Conservation (phyloP, 2,329 filamentous ascomycete genomes). For the Cryphonectria nitschkei region DNA sequence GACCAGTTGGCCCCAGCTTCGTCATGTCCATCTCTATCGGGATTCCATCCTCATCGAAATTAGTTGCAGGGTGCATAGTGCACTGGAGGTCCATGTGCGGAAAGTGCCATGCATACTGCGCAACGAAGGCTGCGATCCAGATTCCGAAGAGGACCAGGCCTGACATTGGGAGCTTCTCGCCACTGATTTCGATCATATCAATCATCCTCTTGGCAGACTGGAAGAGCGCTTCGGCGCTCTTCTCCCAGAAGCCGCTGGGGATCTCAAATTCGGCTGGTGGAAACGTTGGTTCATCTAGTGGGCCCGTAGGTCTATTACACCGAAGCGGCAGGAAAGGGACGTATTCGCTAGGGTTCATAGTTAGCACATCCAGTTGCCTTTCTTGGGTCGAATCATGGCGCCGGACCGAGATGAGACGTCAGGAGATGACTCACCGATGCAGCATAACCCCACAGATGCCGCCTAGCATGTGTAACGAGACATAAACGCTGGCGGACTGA, state of each 20-base stretch:
- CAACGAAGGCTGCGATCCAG: constrained; percentile 68
- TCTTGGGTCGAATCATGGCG: neutral
- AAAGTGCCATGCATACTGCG: constrained; percentile 69
- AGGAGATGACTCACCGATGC: constrained; percentile 47
- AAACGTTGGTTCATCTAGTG: constrained; percentile 62
- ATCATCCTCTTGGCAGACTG: constrained; percentile 65
- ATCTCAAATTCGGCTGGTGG: constrained; percentile 45
- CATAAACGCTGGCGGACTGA: constrained; percentile 65
- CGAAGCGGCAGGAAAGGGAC: constrained; percentile 68
- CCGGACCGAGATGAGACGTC: neutral
- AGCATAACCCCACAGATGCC: constrained; percentile 69
- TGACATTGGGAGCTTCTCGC: constrained; percentile 67
- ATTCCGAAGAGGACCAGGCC: constrained; percentile 69
- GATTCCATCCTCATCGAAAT: constrained; percentile 40
- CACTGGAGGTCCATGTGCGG: constrained; percentile 67
- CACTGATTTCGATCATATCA: constrained; percentile 65
- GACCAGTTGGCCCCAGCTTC: constrained; percentile 47
- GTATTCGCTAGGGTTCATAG: constrained; percentile 50
- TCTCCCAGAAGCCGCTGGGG: constrained; percentile 63
- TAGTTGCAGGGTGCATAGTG: constrained; percentile 50
- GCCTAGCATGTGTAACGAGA: constrained; percentile 68
- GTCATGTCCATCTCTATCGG: constrained; percentile 37
- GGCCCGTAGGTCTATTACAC: constrained; percentile 53
- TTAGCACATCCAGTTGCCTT: constrained; percentile 8
- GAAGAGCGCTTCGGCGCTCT: constrained; percentile 66